Evolutionary conservation across 2,329 filamentous ascomycete species (phyloP).

Genomic region (Neofusicoccum umdonicola): DNA sequence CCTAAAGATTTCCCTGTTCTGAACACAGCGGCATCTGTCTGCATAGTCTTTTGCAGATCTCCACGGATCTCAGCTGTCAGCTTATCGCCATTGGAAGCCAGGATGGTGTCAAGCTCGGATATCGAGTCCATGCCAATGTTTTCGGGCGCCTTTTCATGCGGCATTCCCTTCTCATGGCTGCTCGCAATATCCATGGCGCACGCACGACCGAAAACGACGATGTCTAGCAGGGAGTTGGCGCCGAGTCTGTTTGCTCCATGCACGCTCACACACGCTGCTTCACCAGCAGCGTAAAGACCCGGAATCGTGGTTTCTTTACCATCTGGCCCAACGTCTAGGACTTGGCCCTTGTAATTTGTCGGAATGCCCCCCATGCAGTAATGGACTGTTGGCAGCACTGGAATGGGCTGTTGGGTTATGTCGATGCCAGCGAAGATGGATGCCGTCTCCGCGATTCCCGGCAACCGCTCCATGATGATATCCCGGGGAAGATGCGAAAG

Average conservation of each 20-base stretch:
- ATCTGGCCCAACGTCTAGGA: conserved; percentile 40
- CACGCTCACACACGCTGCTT: conserved; percentile 50
- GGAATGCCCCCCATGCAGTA: conserved; percentile 54
- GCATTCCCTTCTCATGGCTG: conserved; percentile 37
- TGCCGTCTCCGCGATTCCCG: conserved; percentile 52
- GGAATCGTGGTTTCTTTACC: conserved; percentile 43
- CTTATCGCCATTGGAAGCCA: conserved; percentile 37
- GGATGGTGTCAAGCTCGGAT: conserved; percentile 35
- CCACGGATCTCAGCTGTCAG: conserved; percentile 39
- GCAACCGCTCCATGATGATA: conserved; percentile 47
- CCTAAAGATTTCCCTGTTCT: conserved; percentile 40
- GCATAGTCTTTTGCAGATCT: conserved; percentile 49
- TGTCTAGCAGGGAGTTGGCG: conserved; percentile 50
- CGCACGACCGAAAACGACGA: conserved; percentile 51
- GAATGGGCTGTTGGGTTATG: conserved; percentile 50
- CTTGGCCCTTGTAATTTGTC: conserved; percentile 50
- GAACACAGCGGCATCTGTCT: conserved; percentile 47
- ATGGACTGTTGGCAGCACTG: conserved; percentile 52
- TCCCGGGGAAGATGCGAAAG: conserved; percentile 48
- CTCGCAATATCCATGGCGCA: conserved; percentile 43
- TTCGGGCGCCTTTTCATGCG: conserved; percentile 34
- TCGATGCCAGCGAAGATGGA: conserved; percentile 51
- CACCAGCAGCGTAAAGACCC: conserved; percentile 49
- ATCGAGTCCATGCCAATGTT: conserved; percentile 38
- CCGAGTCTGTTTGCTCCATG: conserved; percentile 50